Evolutionary conservation across 2,329 filamentous ascomycete species (phyloP).

Genomic region (Nothopassalora personata): DNA sequence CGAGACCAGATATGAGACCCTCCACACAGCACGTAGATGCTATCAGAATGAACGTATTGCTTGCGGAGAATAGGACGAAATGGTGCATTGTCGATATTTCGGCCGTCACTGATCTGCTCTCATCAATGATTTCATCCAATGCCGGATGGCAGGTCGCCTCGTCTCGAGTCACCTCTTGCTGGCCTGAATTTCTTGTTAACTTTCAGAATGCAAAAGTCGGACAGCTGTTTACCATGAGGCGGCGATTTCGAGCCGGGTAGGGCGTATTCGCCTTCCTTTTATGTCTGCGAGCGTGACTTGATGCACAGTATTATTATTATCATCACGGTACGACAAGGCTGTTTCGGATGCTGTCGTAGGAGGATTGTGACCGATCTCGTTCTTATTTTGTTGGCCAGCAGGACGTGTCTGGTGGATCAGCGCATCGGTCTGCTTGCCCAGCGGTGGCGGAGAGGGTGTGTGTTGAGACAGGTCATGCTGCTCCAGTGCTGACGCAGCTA

Average conservation of each 20-base stretch:
- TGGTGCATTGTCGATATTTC: background rate
- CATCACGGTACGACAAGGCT: conserved; percentile 15
- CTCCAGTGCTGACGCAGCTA: background rate
- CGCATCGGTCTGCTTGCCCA: background rate
- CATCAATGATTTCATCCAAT: background rate
- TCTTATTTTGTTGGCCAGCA: conserved; percentile 7
- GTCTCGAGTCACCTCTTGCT: background rate
- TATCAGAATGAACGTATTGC: background rate
- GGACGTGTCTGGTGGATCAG: background rate
- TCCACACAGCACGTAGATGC: background rate
- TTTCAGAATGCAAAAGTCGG: background rate
- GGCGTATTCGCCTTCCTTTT: background rate
- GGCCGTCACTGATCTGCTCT: background rate
- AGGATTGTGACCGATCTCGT: conserved; percentile 20
- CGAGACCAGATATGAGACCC: background rate
- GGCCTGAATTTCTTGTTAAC: background rate
- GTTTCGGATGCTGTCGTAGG: conserved; percentile 16
- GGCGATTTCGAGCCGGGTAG: background rate
- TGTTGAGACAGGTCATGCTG: background rate
- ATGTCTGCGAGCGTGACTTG: conserved; percentile 19
- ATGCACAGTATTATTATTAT: conserved; percentile 18
- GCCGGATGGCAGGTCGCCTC: background rate
- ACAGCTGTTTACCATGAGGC: background rate
- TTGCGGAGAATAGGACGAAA: background rate
- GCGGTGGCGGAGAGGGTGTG: background rate